Conservation (phyloP, 2,329 filamentous ascomycete species). For the Seiridium cupressi region DNA sequence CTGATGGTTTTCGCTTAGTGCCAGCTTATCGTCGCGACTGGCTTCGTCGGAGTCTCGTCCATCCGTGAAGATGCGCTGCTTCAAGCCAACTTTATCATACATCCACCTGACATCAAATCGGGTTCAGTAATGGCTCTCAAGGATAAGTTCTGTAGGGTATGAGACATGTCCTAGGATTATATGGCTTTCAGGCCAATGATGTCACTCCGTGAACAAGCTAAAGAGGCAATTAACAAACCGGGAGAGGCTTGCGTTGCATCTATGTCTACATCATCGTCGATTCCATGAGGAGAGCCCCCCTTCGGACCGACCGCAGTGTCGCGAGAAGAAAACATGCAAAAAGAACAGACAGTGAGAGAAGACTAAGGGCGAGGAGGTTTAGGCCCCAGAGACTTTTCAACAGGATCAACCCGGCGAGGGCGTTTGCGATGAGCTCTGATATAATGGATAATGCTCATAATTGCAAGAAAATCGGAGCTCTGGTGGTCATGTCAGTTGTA, state of each 20-base stretch:
- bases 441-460: slow-evolving; percentile 33
- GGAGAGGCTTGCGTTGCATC: background rate
- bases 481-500: background rate
- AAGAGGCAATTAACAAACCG: no score
- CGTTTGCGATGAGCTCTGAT: slow-evolving; percentile 36
- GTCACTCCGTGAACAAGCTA: no score
- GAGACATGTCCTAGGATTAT: no score
- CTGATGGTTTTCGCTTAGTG: no score
- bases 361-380: slow-evolving; percentile 31
- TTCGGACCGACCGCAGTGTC: slow-evolving; percentile 27
- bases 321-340: slow-evolving; percentile 37
- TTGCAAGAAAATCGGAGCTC: slow-evolving; percentile 40
- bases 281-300: slow-evolving; percentile 16
- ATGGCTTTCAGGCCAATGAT: no score
- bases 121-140: no score
- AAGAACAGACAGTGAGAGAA: slow-evolving; percentile 26
- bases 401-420: slow-evolving; percentile 39
- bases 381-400: slow-evolving; percentile 37
- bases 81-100: no score
- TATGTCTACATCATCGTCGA: background rate
- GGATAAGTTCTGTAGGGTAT: no score
- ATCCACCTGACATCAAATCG: no score
- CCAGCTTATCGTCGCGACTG: no score
- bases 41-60: no score
- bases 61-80: no score